These are phyloP conservation scores for Scutellaria barbata DNA, from an alignment of 257 asterid genomes.

Conservation along the genomic window DNA sequence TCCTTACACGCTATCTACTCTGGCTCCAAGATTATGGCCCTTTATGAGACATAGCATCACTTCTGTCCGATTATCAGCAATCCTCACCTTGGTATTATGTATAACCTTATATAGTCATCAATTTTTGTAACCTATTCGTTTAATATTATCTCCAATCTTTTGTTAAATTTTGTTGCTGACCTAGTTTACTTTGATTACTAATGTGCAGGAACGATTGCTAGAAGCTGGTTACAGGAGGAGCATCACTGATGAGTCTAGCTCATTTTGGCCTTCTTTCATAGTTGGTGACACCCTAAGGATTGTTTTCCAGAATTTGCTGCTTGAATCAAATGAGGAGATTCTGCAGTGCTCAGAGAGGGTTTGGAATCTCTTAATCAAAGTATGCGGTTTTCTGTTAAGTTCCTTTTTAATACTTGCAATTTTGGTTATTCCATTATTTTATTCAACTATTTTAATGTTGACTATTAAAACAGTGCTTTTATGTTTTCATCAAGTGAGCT, in stretches of 20 bases:
- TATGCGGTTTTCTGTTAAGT: constrained; percentile 42
- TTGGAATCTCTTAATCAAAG: constrained; percentile 88
- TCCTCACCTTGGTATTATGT: constrained; percentile 81
- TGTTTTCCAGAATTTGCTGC: constrained; percentile 96
- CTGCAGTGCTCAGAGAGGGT: constrained; percentile 90
- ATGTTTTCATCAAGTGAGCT: too few relatives aligned
- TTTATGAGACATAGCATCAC: constrained; percentile 98
- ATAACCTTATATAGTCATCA: constrained; percentile 17
- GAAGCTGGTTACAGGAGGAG: constrained; percentile 87
- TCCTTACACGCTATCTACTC: constrained; percentile 75
- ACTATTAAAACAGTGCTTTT: too few relatives aligned
- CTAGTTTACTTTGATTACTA: constrained; percentile 25
- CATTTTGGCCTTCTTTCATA: constrained; percentile 96
- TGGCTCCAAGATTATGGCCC: constrained; percentile 99
- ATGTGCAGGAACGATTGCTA: constrained; percentile 93
- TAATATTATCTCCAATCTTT: not conserved
- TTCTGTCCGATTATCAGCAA: constrained; percentile 96
- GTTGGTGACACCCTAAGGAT: constrained; percentile 96
- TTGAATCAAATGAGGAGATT: constrained; percentile 92
- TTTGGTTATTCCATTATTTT: constrained; percentile 14
- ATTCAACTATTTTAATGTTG: too few relatives aligned
- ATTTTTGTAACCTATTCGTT: constrained; percentile 1
- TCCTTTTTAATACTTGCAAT: constrained; percentile 12
- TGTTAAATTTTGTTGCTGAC: constrained; percentile 4
- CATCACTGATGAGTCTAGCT: constrained; percentile 60